phyloP scores from a whole-genome alignment of 495 filamentous ascomycete species.

The Penicillium dipodomyicola region DNA sequence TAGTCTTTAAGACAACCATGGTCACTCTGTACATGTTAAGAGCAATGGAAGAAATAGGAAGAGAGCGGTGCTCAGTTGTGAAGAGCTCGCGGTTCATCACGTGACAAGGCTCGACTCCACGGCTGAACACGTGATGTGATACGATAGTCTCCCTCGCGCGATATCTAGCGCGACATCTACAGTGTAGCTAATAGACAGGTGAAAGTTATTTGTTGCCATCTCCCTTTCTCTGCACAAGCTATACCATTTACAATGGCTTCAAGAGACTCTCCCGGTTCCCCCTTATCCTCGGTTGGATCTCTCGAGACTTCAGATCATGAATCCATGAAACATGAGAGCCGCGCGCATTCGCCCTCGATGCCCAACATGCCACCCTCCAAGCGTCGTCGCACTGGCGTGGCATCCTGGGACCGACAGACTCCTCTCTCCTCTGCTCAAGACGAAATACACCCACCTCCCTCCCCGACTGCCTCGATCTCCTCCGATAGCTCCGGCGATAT shows the following conservation, averaged over 20 bases:
- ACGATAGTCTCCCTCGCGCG: conserved; percentile 6
- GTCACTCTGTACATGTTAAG: not conserved
- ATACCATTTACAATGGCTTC: conserved; percentile 36
- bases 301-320: conserved; percentile 50
- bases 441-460: conserved; percentile 40
- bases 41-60: not conserved
- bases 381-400: conserved; percentile 49
- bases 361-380: conserved; percentile 52
- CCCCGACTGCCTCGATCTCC: conserved; percentile 62
- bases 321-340: conserved; percentile 44
- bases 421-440: conserved; percentile 46
- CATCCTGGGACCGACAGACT: conserved; percentile 51
- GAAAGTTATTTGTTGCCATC: not conserved
- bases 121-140: not conserved
- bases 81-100: not conserved
- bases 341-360: conserved; percentile 40
- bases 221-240: not conserved
- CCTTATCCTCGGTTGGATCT: conserved; percentile 51
- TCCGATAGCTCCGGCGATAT: conserved; percentile 85
- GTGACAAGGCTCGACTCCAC: not conserved
- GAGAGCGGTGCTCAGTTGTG: not conserved
- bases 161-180: conserved; percentile 7
- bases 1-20: not conserved
- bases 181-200: not conserved
- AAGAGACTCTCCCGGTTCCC: conserved; percentile 47